A percentile compares a stretch with the other conserved stretches of the same genome.
phyloP scores from a whole-genome alignment of 225 moss, liverwort and hornwort species.

The Physcomitrium patens region DNA sequence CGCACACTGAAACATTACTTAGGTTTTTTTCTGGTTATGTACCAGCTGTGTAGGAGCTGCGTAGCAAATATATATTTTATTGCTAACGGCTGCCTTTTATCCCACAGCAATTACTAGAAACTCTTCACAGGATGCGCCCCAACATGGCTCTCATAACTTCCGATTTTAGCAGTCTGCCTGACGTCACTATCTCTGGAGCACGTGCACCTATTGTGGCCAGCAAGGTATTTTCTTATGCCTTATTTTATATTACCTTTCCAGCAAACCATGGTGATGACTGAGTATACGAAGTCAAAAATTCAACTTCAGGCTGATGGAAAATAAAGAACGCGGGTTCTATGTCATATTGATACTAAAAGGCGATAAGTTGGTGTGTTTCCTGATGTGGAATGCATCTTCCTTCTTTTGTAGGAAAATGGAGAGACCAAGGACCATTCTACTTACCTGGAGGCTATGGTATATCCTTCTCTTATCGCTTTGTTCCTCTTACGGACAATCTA shows the following conservation, averaged over 20 bases:
- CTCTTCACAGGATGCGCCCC: slow-evolving; percentile 79
- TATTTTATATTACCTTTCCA: slow-evolving; percentile 12
- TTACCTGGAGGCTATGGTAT: slow-evolving; percentile 90
- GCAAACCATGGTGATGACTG: slow-evolving; percentile 6
- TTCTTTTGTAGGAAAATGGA: slow-evolving; percentile 63
- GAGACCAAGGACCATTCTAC: slow-evolving; percentile 77
- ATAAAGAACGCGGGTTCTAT: neutral
- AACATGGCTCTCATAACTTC: slow-evolving; percentile 91
- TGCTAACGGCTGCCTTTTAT: slow-evolving; percentile 4
- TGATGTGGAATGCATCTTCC: slow-evolving; percentile 10
- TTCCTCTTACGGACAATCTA: slow-evolving; percentile 14
- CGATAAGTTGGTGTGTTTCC: slow-evolving; percentile 7
- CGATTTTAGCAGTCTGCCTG: slow-evolving; percentile 93
- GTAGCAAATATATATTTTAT: neutral
- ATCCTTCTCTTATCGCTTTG: neutral
- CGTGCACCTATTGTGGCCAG: slow-evolving; percentile 92
- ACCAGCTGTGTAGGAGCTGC: slow-evolving; percentile 1
- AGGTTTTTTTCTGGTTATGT: neutral
- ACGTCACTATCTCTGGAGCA: slow-evolving; percentile 75
- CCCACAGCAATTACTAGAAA: slow-evolving; percentile 82
- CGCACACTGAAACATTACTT: neutral
- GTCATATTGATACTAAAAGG: neutral
- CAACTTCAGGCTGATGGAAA: slow-evolving; percentile 3
- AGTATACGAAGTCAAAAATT: neutral
- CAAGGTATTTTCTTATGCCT: slow-evolving; percentile 59